These are phyloP conservation scores for Thermothelomyces thermophilus DNA, from an alignment of 2,329 filamentous ascomycete genomes.

Conservation along the genomic window DNA sequence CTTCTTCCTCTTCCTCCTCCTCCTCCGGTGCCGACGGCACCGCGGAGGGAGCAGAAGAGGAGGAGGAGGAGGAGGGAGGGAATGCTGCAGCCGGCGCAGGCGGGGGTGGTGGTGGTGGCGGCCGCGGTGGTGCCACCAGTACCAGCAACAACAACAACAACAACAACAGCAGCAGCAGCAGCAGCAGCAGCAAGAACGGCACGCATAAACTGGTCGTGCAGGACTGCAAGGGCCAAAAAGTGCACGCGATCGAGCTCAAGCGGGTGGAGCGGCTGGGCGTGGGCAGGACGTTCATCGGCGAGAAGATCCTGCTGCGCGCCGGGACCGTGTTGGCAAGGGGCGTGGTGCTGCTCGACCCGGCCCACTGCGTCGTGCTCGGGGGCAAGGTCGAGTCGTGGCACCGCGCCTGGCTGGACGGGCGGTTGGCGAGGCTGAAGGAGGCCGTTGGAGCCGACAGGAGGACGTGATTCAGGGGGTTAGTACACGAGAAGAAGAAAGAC, in stretches of 20 bases:
- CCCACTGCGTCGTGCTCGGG: slow-evolving; percentile 65
- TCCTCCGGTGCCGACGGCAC: too few relatives aligned
- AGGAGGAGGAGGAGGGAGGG: background rate
- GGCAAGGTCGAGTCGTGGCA: slow-evolving; percentile 82
- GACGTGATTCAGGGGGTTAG: too few relatives aligned
- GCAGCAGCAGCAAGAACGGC: slow-evolving; percentile 37
- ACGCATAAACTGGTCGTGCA: slow-evolving; percentile 79
- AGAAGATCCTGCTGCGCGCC: slow-evolving; percentile 69
- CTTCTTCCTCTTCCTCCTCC: too few relatives aligned
- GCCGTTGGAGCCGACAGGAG: slow-evolving; percentile 23
- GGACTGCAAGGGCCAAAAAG: slow-evolving; percentile 63
- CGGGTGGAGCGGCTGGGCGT: slow-evolving; percentile 60
- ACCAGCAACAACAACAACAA: background rate
- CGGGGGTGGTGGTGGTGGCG: slow-evolving; percentile 46
- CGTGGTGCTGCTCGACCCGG: slow-evolving; percentile 68
- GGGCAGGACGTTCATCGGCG: slow-evolving; percentile 63
- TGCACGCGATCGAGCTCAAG: slow-evolving; percentile 67
- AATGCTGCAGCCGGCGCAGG: slow-evolving; percentile 21
- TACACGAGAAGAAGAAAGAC: too few relatives aligned
- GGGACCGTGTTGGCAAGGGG: slow-evolving; percentile 65
- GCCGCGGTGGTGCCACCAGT: slow-evolving; percentile 24
- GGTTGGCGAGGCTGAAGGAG: slow-evolving; percentile 62
- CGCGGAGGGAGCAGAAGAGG: too few relatives aligned
- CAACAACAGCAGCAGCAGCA: slow-evolving; percentile 1
- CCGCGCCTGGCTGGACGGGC: slow-evolving; percentile 64